Conservation (phyloP, 1,284 basidiomycete species). For the Tremellales sp. region DNA sequence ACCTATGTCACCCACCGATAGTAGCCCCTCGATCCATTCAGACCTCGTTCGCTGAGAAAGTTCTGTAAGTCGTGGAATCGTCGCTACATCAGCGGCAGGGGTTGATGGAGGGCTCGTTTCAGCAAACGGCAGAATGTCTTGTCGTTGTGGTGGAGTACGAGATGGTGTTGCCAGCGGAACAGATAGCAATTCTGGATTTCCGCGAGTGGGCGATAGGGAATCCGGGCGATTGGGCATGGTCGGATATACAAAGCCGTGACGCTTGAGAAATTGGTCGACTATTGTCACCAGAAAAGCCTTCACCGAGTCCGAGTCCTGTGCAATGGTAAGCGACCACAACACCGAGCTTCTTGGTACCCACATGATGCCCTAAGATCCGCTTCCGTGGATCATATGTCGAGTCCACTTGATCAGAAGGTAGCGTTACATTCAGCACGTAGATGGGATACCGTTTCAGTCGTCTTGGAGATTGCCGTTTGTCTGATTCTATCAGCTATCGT, state of each 20-base stretch:
- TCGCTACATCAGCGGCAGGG: no score
- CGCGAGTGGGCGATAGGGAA: neutral
- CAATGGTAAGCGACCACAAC: neutral
- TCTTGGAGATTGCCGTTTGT: constrained; percentile 65
- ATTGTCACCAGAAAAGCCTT: constrained; percentile 57
- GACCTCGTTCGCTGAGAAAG: no score
- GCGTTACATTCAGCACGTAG: constrained; percentile 70
- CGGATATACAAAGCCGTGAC: constrained; percentile 57
- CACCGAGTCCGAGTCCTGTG: constrained; percentile 58
- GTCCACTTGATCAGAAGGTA: constrained; percentile 66
- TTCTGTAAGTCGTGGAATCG: no score
- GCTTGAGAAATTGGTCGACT: constrained; percentile 62
- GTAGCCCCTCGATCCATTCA: neutral
- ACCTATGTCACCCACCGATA: neutral
- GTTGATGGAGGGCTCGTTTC: no score
- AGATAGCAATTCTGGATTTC: no score
- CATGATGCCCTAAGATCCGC: constrained; percentile 62
- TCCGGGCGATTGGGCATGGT: neutral
- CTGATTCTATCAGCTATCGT: constrained; percentile 8
- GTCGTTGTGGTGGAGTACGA: no score
- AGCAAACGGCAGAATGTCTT: no score
- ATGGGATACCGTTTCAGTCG: constrained; percentile 64
- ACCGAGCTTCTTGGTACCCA: constrained; percentile 39
- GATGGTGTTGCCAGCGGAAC: no score
- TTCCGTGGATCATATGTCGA: constrained; percentile 75